These are phyloP conservation scores for Desmodesmus armatus DNA, from an alignment of 139 green algal genomes.

Conservation along the genomic window DNA sequence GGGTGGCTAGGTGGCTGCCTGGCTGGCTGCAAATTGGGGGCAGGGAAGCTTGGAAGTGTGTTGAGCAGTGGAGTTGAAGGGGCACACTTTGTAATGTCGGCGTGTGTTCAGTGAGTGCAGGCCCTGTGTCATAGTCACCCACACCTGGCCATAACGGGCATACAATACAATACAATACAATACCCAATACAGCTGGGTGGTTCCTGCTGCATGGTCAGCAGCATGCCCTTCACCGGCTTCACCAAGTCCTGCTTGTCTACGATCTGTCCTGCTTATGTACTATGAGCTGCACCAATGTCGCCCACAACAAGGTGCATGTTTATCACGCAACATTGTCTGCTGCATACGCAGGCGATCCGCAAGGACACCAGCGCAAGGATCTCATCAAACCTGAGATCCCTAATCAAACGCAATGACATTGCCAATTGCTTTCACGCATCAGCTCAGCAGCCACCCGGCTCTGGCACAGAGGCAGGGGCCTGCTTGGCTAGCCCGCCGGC, in stretches of 20 bases:
- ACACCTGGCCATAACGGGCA: neutral
- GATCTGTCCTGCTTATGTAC: neutral
- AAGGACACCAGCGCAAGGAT: too few species aligned
- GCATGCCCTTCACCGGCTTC: neutral
- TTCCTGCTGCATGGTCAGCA: neutral
- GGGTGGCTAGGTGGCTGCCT: neutral
- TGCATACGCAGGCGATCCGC: too few species aligned
- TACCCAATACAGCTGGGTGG: neutral
- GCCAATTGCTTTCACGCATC: too few species aligned
- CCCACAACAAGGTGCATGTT: too few species aligned
- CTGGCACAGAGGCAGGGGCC: too few species aligned
- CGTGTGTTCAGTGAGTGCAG: neutral
- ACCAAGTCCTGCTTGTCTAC: neutral
- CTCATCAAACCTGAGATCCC: too few species aligned
- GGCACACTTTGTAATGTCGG: neutral
- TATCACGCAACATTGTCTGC: neutral
- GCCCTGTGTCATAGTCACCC: too few species aligned
- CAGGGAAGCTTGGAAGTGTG: neutral
- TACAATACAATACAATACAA: neutral
- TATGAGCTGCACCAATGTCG: neutral
- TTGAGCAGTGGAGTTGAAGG: neutral
- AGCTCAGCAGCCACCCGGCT: too few species aligned
- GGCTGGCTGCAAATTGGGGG: neutral
- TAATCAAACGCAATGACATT: too few species aligned
- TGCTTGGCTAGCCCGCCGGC: too few species aligned